These are phyloP conservation scores for Vaccinium vitisidaea DNA, from an alignment of 148 eudicot species.

Conservation along the genomic window DNA sequence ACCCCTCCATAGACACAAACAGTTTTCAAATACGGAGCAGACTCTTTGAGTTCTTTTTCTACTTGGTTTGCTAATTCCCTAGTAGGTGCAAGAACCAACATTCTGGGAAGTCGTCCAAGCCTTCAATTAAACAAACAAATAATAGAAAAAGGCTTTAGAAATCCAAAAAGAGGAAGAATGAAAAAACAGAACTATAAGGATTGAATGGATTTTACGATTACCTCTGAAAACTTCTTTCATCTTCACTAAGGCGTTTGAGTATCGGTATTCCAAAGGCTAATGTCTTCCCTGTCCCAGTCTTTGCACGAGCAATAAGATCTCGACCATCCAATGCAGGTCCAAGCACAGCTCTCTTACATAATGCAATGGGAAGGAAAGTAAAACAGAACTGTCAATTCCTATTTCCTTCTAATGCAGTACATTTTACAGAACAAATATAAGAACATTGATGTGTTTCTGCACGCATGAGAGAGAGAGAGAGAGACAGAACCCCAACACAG, in stretches of 20 bases:
- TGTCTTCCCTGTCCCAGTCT: constrained; percentile 98
- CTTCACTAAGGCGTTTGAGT: constrained; percentile 64
- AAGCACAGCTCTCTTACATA: constrained; percentile 71
- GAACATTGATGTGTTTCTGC: too few species aligned
- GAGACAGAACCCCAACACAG: too few species aligned
- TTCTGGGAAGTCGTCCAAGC: constrained; percentile 88
- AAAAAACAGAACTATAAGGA: neutral
- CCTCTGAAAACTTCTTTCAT: constrained; percentile 52
- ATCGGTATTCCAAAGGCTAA: constrained; percentile 94
- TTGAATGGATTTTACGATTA: constrained; percentile 24
- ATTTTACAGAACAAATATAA: neutral
- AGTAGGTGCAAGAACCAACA: constrained; percentile 89
- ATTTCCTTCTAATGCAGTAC: neutral
- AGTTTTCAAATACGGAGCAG: constrained; percentile 89
- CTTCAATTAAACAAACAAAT: constrained; percentile 37
- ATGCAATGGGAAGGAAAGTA: constrained; percentile 7
- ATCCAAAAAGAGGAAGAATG: neutral
- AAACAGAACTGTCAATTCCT: neutral
- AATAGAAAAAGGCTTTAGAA: neutral
- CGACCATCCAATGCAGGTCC: constrained; percentile 74
- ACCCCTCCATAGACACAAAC: constrained; percentile 98
- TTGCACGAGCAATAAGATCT: constrained; percentile 92
- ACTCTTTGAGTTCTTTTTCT: constrained; percentile 91
- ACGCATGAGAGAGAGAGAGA: neutral
- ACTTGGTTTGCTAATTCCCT: constrained; percentile 97